Conservation (phyloP, 441 rosid genomes). For the Gossypium schwendimanii region DNA sequence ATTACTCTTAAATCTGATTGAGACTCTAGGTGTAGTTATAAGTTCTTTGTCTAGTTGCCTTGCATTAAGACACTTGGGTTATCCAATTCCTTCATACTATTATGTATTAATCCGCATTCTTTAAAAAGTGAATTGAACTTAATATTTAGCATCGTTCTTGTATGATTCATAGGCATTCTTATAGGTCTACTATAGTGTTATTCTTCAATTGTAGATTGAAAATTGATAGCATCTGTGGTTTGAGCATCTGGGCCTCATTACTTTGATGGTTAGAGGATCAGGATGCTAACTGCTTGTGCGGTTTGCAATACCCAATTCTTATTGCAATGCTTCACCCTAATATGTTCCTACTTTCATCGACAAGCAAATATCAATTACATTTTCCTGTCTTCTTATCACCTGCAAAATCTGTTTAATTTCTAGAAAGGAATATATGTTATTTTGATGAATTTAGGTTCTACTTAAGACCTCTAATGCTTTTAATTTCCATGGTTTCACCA, state of each 20-base stretch:
- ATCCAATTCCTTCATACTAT: neutral
- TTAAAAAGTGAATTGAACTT: no score
- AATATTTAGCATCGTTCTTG: no score
- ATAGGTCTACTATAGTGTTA: neutral
- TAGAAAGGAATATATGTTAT: neutral
- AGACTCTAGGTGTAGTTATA: neutral
- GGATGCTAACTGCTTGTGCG: neutral
- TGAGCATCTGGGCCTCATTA: neutral
- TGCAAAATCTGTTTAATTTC: neutral
- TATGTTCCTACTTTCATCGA: neutral
- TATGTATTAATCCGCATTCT: neutral
- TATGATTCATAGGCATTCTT: neutral
- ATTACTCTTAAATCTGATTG: neutral
- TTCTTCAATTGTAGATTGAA: neutral
- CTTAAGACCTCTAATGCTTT: neutral
- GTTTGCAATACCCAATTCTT: neutral
- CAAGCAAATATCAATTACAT: neutral
- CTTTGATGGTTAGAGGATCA: neutral
- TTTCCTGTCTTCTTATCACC: neutral
- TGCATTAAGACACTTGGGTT: neutral
- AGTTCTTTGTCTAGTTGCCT: neutral
- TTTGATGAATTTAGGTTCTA: neutral
- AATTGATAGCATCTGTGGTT: neutral
- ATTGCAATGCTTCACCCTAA: neutral
- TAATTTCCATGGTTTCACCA: neutral